Percentiles rank a stretch among this genome's conserved stretches.
Conservation (phyloP, 2,329 filamentous ascomycete genomes). For the Botrytis tulipae region DNA sequence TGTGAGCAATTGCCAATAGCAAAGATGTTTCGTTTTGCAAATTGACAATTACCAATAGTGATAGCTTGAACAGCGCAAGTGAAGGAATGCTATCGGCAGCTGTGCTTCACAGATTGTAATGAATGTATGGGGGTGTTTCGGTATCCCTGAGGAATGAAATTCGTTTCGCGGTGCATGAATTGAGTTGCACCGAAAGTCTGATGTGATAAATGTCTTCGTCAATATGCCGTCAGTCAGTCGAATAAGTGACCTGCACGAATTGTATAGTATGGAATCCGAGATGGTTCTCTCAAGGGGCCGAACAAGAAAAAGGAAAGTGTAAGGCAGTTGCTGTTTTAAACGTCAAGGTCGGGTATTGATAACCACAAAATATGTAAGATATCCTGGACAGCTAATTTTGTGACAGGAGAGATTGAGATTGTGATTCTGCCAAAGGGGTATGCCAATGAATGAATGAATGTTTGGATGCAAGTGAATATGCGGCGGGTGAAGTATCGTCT, state of each 20-base stretch:
- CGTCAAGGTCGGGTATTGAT: slow-evolving; percentile 7
- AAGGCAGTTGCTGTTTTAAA: slow-evolving; percentile 5
- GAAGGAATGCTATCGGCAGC: neutral
- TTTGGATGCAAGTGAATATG: neutral
- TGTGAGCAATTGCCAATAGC: slow-evolving; percentile 6
- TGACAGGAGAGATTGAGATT: too few relatives aligned
- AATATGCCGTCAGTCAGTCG: slow-evolving; percentile 6
- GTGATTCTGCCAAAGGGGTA: neutral
- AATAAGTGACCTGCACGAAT: slow-evolving; percentile 19
- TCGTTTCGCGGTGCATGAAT: slow-evolving; percentile 18
- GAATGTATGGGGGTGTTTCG: slow-evolving; percentile 12
- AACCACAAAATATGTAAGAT: slow-evolving; percentile 4
- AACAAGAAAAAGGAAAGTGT: slow-evolving; percentile 10
- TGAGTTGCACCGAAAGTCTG: slow-evolving; percentile 5
- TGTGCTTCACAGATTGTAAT: slow-evolving; percentile 13
- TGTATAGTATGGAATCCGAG: neutral
- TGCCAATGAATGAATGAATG: slow-evolving; percentile 13
- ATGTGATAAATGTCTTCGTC: neutral
- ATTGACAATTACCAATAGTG: neutral
- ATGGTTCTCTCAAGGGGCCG: neutral
- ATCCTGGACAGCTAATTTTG: neutral
- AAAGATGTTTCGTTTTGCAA: slow-evolving; percentile 12
- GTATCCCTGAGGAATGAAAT: slow-evolving; percentile 15
- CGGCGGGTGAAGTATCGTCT: neutral
- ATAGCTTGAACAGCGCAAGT: neutral